A percentile compares a stretch with the other conserved stretches of the same genome.
phyloP scores from a whole-genome alignment of 331 rosid species.

The Rhamnella rubrinervis region DNA sequence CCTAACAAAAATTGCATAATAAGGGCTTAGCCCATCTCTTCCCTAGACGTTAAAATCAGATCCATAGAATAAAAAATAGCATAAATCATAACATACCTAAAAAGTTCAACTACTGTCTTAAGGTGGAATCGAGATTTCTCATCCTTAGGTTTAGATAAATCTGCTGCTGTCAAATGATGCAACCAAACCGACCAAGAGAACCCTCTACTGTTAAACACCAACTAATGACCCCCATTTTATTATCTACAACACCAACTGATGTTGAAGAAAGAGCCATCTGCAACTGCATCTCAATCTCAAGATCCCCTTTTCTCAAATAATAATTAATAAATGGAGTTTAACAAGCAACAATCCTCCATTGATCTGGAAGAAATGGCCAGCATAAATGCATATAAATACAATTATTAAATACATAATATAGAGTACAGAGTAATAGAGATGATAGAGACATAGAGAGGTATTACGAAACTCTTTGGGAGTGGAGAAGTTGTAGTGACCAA shows the following conservation, averaged over 20 bases:
- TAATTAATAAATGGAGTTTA: too few species aligned
- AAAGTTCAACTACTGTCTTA: constrained; percentile 70
- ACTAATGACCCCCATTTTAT: constrained; percentile 32
- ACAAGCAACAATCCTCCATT: too few species aligned
- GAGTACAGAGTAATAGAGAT: too few species aligned
- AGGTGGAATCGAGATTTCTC: constrained; percentile 70
- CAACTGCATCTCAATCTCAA: constrained; percentile 90
- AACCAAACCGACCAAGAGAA: too few species aligned
- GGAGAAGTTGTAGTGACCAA: too few species aligned
- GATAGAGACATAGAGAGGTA: too few species aligned
- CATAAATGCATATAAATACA: too few species aligned
- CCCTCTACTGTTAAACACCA: too few species aligned
- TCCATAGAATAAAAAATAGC: background rate
- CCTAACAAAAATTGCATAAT: constrained; percentile 42
- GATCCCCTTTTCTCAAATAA: constrained; percentile 67
- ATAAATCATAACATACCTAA: constrained; percentile 45
- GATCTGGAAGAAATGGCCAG: too few species aligned
- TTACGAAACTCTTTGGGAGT: too few species aligned
- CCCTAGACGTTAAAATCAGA: constrained; percentile 5
- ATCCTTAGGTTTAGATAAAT: constrained; percentile 86
- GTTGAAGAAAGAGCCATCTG: constrained; percentile 85
- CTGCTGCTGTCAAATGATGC: constrained; percentile 5
- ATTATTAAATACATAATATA: too few species aligned
- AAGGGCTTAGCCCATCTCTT: constrained; percentile 2
- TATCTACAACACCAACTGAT: constrained; percentile 34